Evolutionary conservation across 768 basidiomycete genomes (phyloP), one percentile per base, ranked within the genome.

Genomic region (Mycena epipterygia): DNA sequence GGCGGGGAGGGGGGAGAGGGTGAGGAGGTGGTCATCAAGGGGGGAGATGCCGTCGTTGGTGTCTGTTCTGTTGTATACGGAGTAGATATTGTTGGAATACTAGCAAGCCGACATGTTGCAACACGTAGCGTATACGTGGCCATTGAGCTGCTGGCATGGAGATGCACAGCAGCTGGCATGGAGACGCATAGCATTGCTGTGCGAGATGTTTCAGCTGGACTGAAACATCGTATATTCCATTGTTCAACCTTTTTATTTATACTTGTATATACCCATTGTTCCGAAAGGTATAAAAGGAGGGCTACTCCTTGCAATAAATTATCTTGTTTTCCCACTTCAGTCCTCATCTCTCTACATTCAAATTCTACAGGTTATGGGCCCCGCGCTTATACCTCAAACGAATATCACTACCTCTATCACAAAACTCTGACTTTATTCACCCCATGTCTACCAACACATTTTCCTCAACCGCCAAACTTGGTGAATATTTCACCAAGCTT

Each of bases 151-250:
- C 51, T 32, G 51, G 51, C 51, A 52, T 52, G 30, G 51, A 17
- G 19, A 52, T 52, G 30, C 51, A 32, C 51, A 32, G 51, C 29
- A 32, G 44, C 44, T 46, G 44, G 44, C 14, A 32, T 52, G 30
- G 51, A 52, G 51, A 52, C 21, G 53, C 53, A 55, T 21, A 55
- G 53, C 44, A 46, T n/a, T n/a, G 23, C n/a, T 46, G n/a, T n/a
- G n/a, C n/a, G n/a, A n/a, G n/a, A n/a, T n/a, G 44, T 8, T 21
- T 33, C 52, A 53, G 30, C 29, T 33, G 30, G 30, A n/a, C 53
- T 55, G 53, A 21, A 53, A 53, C 52, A 41, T 41, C 16, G 8
- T 41, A 41, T 41, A 16, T 41, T 41, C 19, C 52, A 55, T 55
- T 37, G 53, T 55, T 55, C 53, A 9, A 41, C n/a, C 17, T 55